Base-by-base conservation (phyloP, 257 asterid species). In the Forsythia suspensa region DNA sequence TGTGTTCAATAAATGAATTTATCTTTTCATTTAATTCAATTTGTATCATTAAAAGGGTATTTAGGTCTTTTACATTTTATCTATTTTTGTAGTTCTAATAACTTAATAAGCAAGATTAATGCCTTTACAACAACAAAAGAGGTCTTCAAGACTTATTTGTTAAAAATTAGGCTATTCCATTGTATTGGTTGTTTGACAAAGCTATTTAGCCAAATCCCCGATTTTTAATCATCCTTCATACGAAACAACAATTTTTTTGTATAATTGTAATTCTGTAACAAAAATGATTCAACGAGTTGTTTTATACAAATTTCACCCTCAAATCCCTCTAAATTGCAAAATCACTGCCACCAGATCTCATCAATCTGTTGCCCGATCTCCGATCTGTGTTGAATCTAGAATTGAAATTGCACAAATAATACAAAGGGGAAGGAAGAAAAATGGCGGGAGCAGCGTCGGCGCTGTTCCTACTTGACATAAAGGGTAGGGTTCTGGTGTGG, bases 371-470 rank as follows among this genome's bases (percentile, higher is more conserved):
- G 38, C 40, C 70, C 70, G 80, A 41, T 66, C 80, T 76, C 44
- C 59, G 36, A 36, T 29, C 68, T 24, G 51, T 38, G 43, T 76
- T 65, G 42, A 41, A 61, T 20, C 57, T 6, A 6, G 46, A 51
- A 51, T 7, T 5, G 43, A 36, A 34, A 29, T 63, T 63, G 70
- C 39, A 11, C 7, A 63, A 63, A 63, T 63, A 63, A 63, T 63
- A 16, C 29, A n/a, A 63, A 63, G 38, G n/a, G 6, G 39, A 29
- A 63, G n/a, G 70, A 63, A 34, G 40, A 13, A 13, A 73, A 81
- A 86, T 86, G 89, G 75, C 84, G 66, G 87, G 89, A 81, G 87
- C 89, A 79, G 80, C 89, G 3, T 86, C 89, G 79, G 86, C 87
- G 82, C 77, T 86, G 77, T 86, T 81, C 79, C 78, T 86, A 73